A percentile compares a stretch with the other conserved stretches of the same genome.
These are phyloP conservation scores for Aphanomyces cochlioides DNA, from an alignment of 352 stramenopile genomes.

Conservation along the genomic window DNA sequence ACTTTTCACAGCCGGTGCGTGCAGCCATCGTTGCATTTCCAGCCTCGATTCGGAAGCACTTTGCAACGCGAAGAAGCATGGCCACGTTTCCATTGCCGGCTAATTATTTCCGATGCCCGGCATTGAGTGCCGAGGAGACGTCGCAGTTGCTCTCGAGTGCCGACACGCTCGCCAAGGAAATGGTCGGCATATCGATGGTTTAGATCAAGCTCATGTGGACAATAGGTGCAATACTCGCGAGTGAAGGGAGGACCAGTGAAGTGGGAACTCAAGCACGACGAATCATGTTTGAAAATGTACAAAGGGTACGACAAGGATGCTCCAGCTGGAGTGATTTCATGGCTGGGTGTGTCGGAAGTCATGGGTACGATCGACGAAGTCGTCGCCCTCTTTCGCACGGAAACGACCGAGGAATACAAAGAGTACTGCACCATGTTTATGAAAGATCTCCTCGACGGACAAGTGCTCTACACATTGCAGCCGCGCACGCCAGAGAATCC, in stretches of 20 bases:
- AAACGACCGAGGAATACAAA: conserved; percentile 6
- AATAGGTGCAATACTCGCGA: neutral
- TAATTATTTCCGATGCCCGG: conserved; percentile 13
- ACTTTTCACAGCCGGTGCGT: too few relatives aligned
- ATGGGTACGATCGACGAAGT: conserved; percentile 24
- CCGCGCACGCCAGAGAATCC: conserved; percentile 37
- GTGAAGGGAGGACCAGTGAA: neutral
- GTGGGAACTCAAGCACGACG: conserved; percentile 13
- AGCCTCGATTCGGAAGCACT: too few relatives aligned
- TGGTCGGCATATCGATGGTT: neutral
- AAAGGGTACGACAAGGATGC: neutral
- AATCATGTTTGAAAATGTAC: neutral
- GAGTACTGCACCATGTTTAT: conserved; percentile 1
- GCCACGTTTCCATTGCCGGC: conserved; percentile 15
- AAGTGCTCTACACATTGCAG: conserved; percentile 58
- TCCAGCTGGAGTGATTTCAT: neutral
- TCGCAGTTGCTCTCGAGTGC: neutral
- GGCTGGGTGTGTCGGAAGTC: conserved; percentile 12
- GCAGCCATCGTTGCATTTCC: too few relatives aligned
- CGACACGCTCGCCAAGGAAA: neutral
- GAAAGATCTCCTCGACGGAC: conserved; percentile 49
- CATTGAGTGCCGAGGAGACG: neutral
- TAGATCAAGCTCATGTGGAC: neutral
- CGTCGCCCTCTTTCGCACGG: neutral
- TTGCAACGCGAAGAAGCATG: neutral